Base-by-base conservation (phyloP, 2,329 filamentous ascomycete genomes). In the Bipolaris oryzae region DNA sequence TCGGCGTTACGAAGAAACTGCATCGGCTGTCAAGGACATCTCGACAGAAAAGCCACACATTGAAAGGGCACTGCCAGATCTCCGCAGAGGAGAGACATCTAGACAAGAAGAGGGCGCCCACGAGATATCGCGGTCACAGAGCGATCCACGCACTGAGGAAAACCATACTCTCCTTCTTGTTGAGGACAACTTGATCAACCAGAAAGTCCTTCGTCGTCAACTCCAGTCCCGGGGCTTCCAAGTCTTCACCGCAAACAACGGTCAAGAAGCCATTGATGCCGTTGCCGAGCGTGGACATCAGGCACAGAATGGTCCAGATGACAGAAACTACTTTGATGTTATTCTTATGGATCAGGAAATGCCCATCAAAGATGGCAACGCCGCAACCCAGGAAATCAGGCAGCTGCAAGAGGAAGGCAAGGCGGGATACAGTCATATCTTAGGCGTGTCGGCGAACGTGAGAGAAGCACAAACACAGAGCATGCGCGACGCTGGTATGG, bases 161-260 rank as follows among this genome's bases (percentile, higher is more conserved):
- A 64, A 64, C 9, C 57, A 61, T 9, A 74, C 69, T 1, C 53
- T 76, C 6, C 71, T 83, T 0, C 66, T 83, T 0, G 80, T 82
- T 0, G 81, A 82, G 57, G 81, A 82, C 57, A 83, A 82, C 43
- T 52, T 76, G 2, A 78, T 82, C 52, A 83, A 83, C 20, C 74
- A 82, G 0, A 79, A 80, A 18, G 80, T 83, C 23, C 62, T 83
- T 25, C 73, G 77, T 13, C 79, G 81, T 63, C 81, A 82, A 60
- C 78, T 81, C 47, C 76, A 78, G 51, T 77, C 78, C 39, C 72
- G 79, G 10, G 73, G 75, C 0, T 72, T 81, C 21, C 73, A 77
- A 15, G 80, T 73, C 1, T 66, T 74, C 15, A 76, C 75, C 1
- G 80, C 80, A 1, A 72, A 73, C 6, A 77, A 83, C 39, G 80